Evolutionary conservation across 495 filamentous ascomycete species (phyloP).

Genomic region (Aspergillus kassunensis): DNA sequence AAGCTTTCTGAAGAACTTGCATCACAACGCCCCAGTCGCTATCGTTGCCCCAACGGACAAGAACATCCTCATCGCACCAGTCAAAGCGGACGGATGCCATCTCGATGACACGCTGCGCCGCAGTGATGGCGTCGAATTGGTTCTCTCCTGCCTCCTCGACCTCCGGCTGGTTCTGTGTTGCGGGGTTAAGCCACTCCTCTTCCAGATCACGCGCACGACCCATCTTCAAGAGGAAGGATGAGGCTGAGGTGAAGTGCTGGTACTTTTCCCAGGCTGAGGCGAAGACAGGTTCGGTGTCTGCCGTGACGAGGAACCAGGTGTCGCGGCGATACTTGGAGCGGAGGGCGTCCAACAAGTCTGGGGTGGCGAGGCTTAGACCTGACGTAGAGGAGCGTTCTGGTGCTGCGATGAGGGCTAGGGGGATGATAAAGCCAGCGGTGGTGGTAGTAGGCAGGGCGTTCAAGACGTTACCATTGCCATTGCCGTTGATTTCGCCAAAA

Average conservation of each 20-base stretch:
- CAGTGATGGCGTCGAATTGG: neutral
- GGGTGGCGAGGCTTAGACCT: neutral
- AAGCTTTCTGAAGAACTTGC: slow-evolving; percentile 5
- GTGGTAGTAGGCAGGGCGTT: neutral
- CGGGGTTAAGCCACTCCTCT: neutral
- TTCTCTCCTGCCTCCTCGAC: neutral
- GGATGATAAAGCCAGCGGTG: neutral
- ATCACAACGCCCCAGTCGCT: slow-evolving; percentile 12
- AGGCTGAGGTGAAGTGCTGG: slow-evolving; percentile 2
- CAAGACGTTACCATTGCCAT: neutral
- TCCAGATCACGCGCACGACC: neutral
- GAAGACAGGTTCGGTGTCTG: neutral
- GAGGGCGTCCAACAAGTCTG: neutral
- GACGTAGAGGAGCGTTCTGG: neutral
- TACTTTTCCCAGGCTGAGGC: slow-evolving; percentile 7
- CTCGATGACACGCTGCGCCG: neutral
- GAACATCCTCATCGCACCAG: slow-evolving; percentile 10
- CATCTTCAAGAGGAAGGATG: slow-evolving; percentile 12
- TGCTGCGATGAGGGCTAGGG: neutral
- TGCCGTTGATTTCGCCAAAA: too few species aligned
- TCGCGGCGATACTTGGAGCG: neutral
- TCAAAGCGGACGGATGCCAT: slow-evolving; percentile 10
- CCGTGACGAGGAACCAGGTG: slow-evolving; percentile 13
- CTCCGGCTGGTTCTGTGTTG: neutral
- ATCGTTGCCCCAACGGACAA: slow-evolving; percentile 13